Base-by-base conservation (phyloP, 176 grass and related monocot species). In the Pontederia crassipes region DNA sequence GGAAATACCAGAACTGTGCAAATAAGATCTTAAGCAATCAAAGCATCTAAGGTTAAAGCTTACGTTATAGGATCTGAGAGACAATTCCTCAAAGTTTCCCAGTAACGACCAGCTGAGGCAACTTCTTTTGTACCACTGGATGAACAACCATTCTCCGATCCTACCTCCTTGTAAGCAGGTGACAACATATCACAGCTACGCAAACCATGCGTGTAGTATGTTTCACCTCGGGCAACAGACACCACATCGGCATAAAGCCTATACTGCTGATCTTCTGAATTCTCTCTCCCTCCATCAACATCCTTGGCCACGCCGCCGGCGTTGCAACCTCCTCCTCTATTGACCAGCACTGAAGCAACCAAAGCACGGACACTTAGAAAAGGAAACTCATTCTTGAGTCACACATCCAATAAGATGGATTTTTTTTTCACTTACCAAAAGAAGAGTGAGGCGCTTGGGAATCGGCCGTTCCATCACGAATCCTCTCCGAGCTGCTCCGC, bases 1-100 rank as follows among this genome's bases (percentile, higher is more conserved):
- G 32, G 32, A 40, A 40, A 40, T 40, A 40, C 32, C 32, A 40
- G 18, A 63, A 2, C 12, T 11, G 2, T 46, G 7, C 0, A 48
- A 63, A 63, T 12, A 17, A 18, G 14, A 17, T 1, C 14, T 48
- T 63, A 17, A 63, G 26, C 4, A 10, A 50, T 27, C 13, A 52
- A 27, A 9, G 51, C 1, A 55, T 8, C 52, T 15, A 68, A 3
- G 15, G 53, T 11, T 8, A 15, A 72, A 17, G 81, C 86, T 74
- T 48, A 84, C 86, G 78, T 84, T 48, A 81, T 56, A 0, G 81
- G 86, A 71, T 89, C 86, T 1, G 77, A 89, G n/a, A 84, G 67
- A 17, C 78, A 78, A 0, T 74, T 73, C 77, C 86, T 84, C 53
- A 89, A 73, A 0, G 80, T 72, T 49, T 84, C 81, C 78, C 86